Evolutionary conservation across 2,329 filamentous ascomycete genomes (phyloP).

Genomic region (Elsinoe batatas): DNA sequence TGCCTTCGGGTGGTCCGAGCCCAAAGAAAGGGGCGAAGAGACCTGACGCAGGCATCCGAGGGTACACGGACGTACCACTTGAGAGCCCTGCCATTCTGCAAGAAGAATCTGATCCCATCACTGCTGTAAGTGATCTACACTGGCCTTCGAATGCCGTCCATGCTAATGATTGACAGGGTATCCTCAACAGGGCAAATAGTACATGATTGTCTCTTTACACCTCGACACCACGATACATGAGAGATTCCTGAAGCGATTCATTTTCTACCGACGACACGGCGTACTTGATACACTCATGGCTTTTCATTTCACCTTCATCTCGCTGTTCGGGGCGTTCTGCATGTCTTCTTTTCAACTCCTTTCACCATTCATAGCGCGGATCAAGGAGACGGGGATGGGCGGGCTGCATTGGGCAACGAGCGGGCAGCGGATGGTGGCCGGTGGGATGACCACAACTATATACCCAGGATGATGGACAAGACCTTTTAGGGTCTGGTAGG

Average conservation of each 20-base stretch:
- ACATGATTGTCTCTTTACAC: background rate
- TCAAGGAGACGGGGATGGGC: background rate
- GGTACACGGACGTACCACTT: constrained; percentile 59
- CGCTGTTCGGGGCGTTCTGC: background rate
- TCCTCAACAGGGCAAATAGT: constrained; percentile 9
- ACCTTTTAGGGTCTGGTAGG: background rate
- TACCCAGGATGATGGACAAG: background rate
- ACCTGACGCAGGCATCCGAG: constrained; percentile 44
- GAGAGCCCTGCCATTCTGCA: constrained; percentile 56
- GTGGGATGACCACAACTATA: background rate
- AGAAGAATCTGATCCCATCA: constrained; percentile 39
- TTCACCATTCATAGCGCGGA: constrained; percentile 6
- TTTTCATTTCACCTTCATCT: background rate
- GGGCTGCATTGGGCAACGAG: background rate
- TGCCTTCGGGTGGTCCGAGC: background rate
- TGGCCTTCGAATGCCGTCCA: background rate
- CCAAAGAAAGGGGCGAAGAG: constrained; percentile 18
- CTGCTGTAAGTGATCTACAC: constrained; percentile 1
- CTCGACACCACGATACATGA: background rate
- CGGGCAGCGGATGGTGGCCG: background rate
- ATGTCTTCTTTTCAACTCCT: background rate
- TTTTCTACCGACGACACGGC: background rate
- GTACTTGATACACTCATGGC: background rate
- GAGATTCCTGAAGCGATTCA: background rate
- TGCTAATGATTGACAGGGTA: background rate